Evolutionary conservation across 805 yeast genomes (phyloP).

Genomic region (Ogataea allantospora): DNA sequence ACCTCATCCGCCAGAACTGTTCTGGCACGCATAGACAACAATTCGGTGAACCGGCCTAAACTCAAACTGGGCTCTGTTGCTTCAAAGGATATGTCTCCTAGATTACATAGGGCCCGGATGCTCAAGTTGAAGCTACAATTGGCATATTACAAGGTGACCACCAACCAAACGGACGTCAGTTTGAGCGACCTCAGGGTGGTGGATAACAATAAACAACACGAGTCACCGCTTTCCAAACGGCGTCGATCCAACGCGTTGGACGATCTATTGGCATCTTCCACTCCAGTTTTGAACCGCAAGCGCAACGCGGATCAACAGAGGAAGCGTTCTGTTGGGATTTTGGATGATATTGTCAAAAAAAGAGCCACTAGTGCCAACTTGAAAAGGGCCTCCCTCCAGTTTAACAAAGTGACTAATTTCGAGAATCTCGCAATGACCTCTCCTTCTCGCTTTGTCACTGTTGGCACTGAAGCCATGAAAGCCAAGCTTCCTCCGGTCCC

Average conservation of each 20-base stretch:
- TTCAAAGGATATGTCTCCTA: slow-evolving; percentile 21
- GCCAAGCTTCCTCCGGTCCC: slow-evolving; percentile 33
- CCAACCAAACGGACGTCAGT: slow-evolving; percentile 43
- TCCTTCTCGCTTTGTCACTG: slow-evolving; percentile 29
- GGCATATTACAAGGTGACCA: slow-evolving; percentile 51
- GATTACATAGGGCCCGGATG: slow-evolving; percentile 37
- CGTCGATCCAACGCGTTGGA: slow-evolving; percentile 28
- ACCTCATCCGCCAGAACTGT: slow-evolving; percentile 17
- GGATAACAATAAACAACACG: slow-evolving; percentile 5
- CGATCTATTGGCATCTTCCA: slow-evolving; percentile 37
- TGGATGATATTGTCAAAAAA: slow-evolving; percentile 29
- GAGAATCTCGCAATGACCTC: slow-evolving; percentile 25
- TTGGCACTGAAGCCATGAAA: slow-evolving; percentile 10
- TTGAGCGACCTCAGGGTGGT: slow-evolving; percentile 31
- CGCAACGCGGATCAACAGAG: slow-evolving; percentile 2
- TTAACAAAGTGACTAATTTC: slow-evolving; percentile 1
- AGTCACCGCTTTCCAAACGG: slow-evolving; percentile 16
- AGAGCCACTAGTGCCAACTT: slow-evolving; percentile 29
- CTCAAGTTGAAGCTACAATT: slow-evolving; percentile 47
- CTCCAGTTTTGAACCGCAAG: slow-evolving; percentile 21
- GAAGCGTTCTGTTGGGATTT: slow-evolving; percentile 17
- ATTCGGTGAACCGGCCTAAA: slow-evolving; percentile 1
- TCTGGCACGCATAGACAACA: slow-evolving; percentile 6
- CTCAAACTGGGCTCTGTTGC: slow-evolving; percentile 4
- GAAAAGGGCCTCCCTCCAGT: slow-evolving; percentile 26